phyloP scores from a whole-genome alignment of 2,329 filamentous ascomycete genomes.

The Paracorniculantispora psalliotae region DNA sequence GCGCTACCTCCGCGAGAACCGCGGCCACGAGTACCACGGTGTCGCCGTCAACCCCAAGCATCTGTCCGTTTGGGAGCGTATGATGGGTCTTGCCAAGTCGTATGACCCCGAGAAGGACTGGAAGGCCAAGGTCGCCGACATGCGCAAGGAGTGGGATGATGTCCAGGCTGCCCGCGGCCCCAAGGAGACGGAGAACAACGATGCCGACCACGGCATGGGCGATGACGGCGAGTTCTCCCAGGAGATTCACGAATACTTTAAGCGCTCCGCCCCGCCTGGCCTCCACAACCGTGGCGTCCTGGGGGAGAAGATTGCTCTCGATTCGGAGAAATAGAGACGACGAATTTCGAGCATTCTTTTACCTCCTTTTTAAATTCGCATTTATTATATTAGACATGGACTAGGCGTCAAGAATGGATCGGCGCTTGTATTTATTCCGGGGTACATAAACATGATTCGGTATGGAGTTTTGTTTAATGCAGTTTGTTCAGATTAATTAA shows the following conservation, averaged over 20 bases:
- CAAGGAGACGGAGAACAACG: slow-evolving; percentile 41
- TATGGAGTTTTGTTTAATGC: neutral
- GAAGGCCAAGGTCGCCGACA: slow-evolving; percentile 78
- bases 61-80: slow-evolving; percentile 80
- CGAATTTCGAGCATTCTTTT: slow-evolving; percentile 9
- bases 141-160: slow-evolving; percentile 60
- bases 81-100: slow-evolving; percentile 69
- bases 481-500: no score
- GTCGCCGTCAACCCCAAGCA: slow-evolving; percentile 88
- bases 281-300: slow-evolving; percentile 17
- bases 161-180: slow-evolving; percentile 42
- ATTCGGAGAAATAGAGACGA: slow-evolving; percentile 13
- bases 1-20: slow-evolving; percentile 76
- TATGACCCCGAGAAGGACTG: slow-evolving; percentile 83
- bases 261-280: slow-evolving; percentile 32
- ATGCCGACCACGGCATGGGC: slow-evolving; percentile 30
- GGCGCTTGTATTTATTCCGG: neutral
- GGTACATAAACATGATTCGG: neutral
- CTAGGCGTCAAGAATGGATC: neutral
- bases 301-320: slow-evolving; percentile 25
- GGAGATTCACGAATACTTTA: slow-evolving; percentile 53
- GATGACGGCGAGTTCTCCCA: slow-evolving; percentile 47
- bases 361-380: neutral
- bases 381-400: slow-evolving; percentile 1
- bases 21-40: slow-evolving; percentile 81